A percentile compares a stretch with the other conserved stretches of the same genome.
Conservation (phyloP, 257 asterid genomes). For the Nicotiana noctiflora region DNA sequence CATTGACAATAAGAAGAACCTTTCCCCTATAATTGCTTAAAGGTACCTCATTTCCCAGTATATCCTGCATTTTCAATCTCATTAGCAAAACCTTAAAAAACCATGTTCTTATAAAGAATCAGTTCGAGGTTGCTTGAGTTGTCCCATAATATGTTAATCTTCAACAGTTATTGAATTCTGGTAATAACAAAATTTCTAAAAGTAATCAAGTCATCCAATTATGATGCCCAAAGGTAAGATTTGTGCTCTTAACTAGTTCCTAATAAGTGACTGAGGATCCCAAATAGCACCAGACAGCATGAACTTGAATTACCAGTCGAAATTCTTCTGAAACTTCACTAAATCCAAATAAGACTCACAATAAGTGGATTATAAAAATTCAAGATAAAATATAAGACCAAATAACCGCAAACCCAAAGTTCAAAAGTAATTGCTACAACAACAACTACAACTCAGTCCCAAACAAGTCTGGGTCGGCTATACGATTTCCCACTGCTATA, state of each 20-base stretch:
- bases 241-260: neutral
- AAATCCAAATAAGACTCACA: neutral
- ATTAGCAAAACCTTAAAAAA: neutral
- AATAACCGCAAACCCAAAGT: neutral
- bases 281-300: neutral
- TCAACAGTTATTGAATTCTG: neutral
- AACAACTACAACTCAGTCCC: too few species aligned
- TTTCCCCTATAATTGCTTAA: too few species aligned
- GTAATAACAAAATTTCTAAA: neutral
- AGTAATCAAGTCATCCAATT: neutral
- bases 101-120: neutral
- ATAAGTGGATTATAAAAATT: neutral
- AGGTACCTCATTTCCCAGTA: too few species aligned
- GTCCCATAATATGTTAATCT: neutral
- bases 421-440: neutral
- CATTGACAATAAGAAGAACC: too few species aligned
- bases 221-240: neutral
- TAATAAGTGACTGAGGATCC: neutral
- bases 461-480: too few species aligned
- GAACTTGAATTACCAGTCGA: neutral
- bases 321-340: neutral
- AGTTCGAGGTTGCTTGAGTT: neutral
- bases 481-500: too few species aligned
- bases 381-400: neutral
- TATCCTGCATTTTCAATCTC: constrained; percentile 22